Evolutionary conservation across 1,284 basidiomycete species (phyloP).

Genomic region (Moniliella sp.): DNA sequence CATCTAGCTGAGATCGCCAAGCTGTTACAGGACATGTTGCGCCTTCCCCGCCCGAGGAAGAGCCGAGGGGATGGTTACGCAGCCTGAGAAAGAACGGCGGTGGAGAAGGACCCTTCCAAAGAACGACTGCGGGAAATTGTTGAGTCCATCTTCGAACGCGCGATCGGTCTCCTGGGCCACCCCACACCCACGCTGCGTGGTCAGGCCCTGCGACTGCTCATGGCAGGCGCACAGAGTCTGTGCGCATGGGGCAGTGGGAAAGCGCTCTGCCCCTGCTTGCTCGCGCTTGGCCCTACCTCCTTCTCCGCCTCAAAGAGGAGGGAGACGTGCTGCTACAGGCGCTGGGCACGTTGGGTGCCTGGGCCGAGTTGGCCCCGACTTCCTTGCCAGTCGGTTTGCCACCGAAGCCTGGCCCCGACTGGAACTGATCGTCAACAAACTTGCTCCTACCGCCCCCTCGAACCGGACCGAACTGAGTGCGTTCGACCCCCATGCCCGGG

Average conservation of each 20-base stretch:
- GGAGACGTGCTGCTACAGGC: not conserved
- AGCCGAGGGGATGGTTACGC: too few species aligned
- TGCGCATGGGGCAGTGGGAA: constrained; percentile 6
- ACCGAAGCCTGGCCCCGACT: not conserved
- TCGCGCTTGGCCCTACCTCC: constrained; percentile 19
- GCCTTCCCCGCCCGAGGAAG: too few species aligned
- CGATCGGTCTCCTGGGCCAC: constrained; percentile 10
- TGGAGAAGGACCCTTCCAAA: too few species aligned
- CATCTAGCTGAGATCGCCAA: too few species aligned
- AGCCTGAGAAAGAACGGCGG: too few species aligned
- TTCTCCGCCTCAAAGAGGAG: constrained; percentile 13
- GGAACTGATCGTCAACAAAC: not conserved
- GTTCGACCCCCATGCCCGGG: not conserved
- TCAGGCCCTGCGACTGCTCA: constrained; percentile 8
- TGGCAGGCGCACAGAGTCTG: constrained; percentile 10
- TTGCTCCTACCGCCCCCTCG: not conserved
- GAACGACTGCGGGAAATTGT: constrained; percentile 5
- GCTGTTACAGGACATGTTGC: too few species aligned
- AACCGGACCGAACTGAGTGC: not conserved
- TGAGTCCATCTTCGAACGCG: constrained; percentile 7
- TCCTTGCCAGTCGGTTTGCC: not conserved
- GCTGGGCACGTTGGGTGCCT: not conserved
- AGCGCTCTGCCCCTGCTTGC: constrained; percentile 23
- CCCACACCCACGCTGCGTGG: constrained; percentile 9
- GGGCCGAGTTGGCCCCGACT: not conserved